Base-by-base conservation (phyloP, 129 eudicot species). In the Heracleum sosnowskyi region DNA sequence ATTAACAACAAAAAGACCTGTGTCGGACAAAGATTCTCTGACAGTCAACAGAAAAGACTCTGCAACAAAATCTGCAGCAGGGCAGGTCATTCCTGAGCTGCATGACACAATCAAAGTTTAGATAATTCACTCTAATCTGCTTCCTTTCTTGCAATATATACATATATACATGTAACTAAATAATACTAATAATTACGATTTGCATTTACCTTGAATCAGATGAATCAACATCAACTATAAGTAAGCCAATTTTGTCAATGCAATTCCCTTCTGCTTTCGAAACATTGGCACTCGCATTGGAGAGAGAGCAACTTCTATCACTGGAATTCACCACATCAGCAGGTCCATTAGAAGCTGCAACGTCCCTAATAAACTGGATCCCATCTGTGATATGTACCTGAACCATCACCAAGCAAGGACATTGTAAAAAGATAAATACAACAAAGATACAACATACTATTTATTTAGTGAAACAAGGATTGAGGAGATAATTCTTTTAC, bases 61-160 rank as follows among this genome's bases (percentile, higher is more conserved):
- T 68, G 90, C 94, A 29, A 95, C 87, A 72, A 95, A 95, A 75
- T 84, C 91, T 26, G 89, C 77, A 39, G 96, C 95, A 66, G 99
- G 99, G 83, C 99, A 91, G 64, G 92, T 88, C 85, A 95, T 81
- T 66, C 96, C 99, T 81, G 97, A 95, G 81, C 99, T 95, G 91
- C 87, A 85, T 18, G 79, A 84, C n/a, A 40, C 46, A 31, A 7
- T 35, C 35, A 35, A 79, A 76, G 11, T 44, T 73, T 15, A 46
- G 46, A 69, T 39, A 45, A 20, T 49, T 70, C 69, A 73, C 8
- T 34, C 10, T 31, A 71, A 29, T 66, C 9, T 72, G 51, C 18
- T 72, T 72, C 22, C 49, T 22, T 41, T 41, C 1, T 64, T 64
- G 39, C 37, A 29, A 64, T 28, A 29, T 26, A 20, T 18, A 64